phyloP scores from a whole-genome alignment of 352 stramenopile genomes.

The Globisporangium canariense region DNA sequence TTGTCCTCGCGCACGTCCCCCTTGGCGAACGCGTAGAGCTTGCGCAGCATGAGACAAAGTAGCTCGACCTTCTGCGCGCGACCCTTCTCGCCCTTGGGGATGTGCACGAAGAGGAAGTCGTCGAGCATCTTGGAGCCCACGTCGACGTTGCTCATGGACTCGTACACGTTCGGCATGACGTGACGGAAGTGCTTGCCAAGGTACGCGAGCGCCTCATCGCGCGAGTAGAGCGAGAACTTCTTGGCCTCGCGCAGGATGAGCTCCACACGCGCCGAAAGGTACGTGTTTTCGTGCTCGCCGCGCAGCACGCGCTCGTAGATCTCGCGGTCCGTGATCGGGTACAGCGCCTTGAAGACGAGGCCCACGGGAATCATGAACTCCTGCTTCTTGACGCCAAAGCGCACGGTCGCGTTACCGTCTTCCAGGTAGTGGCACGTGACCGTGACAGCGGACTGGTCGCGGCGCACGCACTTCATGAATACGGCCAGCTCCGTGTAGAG shows the following conservation, averaged over 20 bases:
- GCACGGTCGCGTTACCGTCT: slow-evolving; percentile 95
- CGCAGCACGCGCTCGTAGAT: slow-evolving; percentile 97
- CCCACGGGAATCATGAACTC: slow-evolving; percentile 98
- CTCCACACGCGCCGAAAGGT: slow-evolving; percentile 95
- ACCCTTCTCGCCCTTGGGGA: slow-evolving; percentile 86
- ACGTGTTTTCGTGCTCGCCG: slow-evolving; percentile 96
- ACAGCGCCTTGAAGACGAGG: slow-evolving; percentile 96
- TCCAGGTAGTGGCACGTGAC: slow-evolving; percentile 98
- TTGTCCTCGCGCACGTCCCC: slow-evolving; percentile 96
- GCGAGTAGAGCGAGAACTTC: slow-evolving; percentile 89
- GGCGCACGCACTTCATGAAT: slow-evolving; percentile 95
- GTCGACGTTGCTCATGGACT: slow-evolving; percentile 88
- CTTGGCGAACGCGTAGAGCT: slow-evolving; percentile 97
- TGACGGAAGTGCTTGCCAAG: slow-evolving; percentile 96
- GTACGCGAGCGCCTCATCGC: slow-evolving; percentile 90
- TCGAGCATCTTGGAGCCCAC: slow-evolving; percentile 88
- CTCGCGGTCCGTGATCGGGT: slow-evolving; percentile 90
- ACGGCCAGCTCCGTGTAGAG: slow-evolving; percentile 97
- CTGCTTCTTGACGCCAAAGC: slow-evolving; percentile 97
- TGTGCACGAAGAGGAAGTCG: slow-evolving; percentile 97
- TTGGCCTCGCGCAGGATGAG: slow-evolving; percentile 97
- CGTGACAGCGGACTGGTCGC: slow-evolving; percentile 95
- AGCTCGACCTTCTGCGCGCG: slow-evolving; percentile 92
- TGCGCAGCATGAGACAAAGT: slow-evolving; percentile 95
- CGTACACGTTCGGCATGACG: slow-evolving; percentile 83